These are phyloP conservation scores for Pyrenula aspistea DNA, from an alignment of 495 filamentous ascomycete genomes.

Conservation along the genomic window DNA sequence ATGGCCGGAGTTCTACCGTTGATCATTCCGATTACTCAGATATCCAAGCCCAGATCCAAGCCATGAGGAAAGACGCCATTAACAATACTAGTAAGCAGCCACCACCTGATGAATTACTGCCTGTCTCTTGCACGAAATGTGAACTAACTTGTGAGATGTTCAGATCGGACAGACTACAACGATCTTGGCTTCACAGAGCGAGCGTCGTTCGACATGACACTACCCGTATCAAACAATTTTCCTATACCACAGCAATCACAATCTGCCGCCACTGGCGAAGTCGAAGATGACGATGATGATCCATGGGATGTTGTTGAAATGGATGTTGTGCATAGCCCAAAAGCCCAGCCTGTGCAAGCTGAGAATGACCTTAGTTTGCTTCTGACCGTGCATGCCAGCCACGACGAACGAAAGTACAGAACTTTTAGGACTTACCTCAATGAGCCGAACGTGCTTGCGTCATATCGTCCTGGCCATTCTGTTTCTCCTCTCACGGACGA, in stretches of 20 bases:
- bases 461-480: constrained; percentile 60
- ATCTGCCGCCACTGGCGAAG: constrained; percentile 10
- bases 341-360: background rate
- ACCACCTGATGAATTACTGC: background rate
- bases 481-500: constrained; percentile 76
- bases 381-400: constrained; percentile 32
- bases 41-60: background rate
- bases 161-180: background rate
- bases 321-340: background rate
- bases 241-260: constrained; percentile 3
- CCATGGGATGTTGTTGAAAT: background rate
- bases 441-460: constrained; percentile 59
- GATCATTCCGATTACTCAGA: background rate
- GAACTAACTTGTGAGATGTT: background rate
- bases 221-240: background rate
- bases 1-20: background rate
- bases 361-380: constrained; percentile 29
- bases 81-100: background rate
- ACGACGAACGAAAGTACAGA: constrained; percentile 37
- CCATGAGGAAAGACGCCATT: background rate
- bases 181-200: background rate
- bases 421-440: constrained; percentile 56
- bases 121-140: background rate
- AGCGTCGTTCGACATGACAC: background rate
- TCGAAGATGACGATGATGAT: constrained; percentile 34